Evolutionary conservation across 2,329 filamentous ascomycete species (phyloP).

Genomic region (Aspergillus melleus): DNA sequence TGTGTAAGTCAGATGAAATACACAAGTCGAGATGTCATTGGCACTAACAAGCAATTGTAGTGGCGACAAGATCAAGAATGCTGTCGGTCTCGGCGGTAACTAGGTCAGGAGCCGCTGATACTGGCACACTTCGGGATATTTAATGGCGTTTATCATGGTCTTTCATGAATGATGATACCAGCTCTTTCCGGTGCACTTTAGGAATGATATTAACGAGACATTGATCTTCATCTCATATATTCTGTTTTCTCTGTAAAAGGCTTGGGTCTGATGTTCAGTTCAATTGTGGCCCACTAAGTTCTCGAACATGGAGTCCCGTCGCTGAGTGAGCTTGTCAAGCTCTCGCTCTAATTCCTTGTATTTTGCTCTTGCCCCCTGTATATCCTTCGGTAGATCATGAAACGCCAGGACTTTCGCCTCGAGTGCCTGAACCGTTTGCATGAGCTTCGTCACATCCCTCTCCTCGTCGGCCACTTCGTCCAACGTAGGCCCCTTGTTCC

Average conservation of each 20-base stretch:
- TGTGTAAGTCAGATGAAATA: conserved; percentile 38
- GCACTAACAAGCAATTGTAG: conserved; percentile 23
- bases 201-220: conserved; percentile 6
- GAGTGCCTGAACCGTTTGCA: conserved; percentile 64
- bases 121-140: background rate
- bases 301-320: conserved; percentile 75
- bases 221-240: conserved; percentile 1
- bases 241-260: background rate
- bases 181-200: conserved; percentile 11
- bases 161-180: conserved; percentile 29
- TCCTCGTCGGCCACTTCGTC: conserved; percentile 61
- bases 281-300: conserved; percentile 56
- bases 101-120: background rate
- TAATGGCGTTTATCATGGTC: background rate
- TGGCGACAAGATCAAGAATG: conserved; percentile 46
- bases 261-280: background rate
- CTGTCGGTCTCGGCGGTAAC: conserved; percentile 39
- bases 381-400: conserved; percentile 70
- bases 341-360: conserved; percentile 67
- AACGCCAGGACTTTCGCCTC: conserved; percentile 67
- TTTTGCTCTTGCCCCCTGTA: conserved; percentile 66
- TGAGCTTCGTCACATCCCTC: conserved; percentile 57
- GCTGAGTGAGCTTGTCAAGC: conserved; percentile 60
- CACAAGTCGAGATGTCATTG: background rate
- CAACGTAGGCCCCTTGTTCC: conserved; percentile 33